A percentile compares a stretch with the other conserved stretches of the same genome.
Evolutionary conservation across 148 eudicot species (phyloP).

Genomic region (Rhododendron vialii): DNA sequence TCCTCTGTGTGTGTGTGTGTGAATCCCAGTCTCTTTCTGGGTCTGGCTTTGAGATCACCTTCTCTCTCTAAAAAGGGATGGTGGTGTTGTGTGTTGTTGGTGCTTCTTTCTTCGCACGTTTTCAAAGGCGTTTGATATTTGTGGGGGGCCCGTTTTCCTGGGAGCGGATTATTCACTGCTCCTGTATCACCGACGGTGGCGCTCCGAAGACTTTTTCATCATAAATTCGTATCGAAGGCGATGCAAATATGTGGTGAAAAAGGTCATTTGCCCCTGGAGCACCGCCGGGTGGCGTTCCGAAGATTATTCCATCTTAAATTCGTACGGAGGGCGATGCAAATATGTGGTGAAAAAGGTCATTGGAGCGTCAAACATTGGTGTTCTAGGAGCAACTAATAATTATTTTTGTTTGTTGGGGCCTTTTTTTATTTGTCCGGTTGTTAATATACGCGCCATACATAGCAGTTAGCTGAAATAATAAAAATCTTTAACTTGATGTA

Average conservation of each 20-base stretch:
- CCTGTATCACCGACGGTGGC: not conserved
- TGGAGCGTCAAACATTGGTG: not conserved
- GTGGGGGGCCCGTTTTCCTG: not conserved
- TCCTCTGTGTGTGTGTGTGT: not conserved
- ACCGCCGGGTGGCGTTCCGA: not conserved
- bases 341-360: too few relatives aligned
- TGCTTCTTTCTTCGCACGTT: slow-evolving; percentile 2
- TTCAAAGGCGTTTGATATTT: slow-evolving; percentile 2
- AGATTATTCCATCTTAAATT: too few relatives aligned
- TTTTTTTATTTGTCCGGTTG: not conserved
- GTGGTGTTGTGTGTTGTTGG: not conserved
- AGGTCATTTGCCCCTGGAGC: too few relatives aligned
- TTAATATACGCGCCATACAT: slow-evolving; percentile 6
- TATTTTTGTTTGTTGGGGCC: not conserved
- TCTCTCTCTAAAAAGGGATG: slow-evolving; percentile 8
- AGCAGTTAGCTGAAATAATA: not conserved
- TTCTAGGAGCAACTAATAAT: not conserved
- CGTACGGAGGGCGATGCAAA: too few relatives aligned
- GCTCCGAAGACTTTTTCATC: too few relatives aligned
- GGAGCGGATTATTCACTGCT: not conserved
- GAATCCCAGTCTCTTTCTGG: not conserved
- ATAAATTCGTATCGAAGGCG: too few relatives aligned
- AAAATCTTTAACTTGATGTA: not conserved
- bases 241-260: too few relatives aligned
- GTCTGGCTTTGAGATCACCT: not conserved